These are phyloP conservation scores for Teratosphaeria pseudoeucalypti DNA, from an alignment of 2,329 filamentous ascomycete genomes.

Conservation along the genomic window DNA sequence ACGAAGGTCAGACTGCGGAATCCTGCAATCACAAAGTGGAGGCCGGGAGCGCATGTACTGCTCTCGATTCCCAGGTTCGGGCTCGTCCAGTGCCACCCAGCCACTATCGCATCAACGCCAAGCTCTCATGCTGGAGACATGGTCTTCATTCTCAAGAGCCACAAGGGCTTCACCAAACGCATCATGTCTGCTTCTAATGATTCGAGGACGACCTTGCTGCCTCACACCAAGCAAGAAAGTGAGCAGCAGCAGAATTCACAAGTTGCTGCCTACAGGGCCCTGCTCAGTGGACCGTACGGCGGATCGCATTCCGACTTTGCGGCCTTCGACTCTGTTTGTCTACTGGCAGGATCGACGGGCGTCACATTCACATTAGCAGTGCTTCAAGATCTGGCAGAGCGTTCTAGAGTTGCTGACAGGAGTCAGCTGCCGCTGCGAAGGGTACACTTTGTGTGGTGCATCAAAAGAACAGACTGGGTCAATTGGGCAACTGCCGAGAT, in stretches of 20 bases:
- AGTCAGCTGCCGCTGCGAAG: conserved; percentile 12
- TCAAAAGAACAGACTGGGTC: conserved; percentile 12
- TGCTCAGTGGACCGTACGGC: conserved; percentile 19
- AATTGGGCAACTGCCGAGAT: conserved; percentile 16
- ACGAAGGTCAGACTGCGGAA: conserved; percentile 28
- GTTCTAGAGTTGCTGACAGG: conserved; percentile 6
- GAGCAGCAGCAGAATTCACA: conserved; percentile 7
- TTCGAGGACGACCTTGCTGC: conserved; percentile 10
- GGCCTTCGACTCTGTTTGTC: conserved; percentile 17
- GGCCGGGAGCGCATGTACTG: conserved; percentile 19
- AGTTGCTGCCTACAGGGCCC: conserved; percentile 7
- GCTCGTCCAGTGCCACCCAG: conserved; percentile 18
- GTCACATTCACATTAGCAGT: conserved; percentile 19
- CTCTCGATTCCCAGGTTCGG: conserved; percentile 19
- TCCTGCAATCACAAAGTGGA: conserved; percentile 27
- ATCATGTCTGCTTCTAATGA: conserved; percentile 15
- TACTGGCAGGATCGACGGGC: conserved; percentile 19
- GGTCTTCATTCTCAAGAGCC: conserved; percentile 20
- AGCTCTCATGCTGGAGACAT: conserved; percentile 16
- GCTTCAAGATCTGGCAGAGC: conserved; percentile 17
- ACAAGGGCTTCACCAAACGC: conserved; percentile 19
- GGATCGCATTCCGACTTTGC: conserved; percentile 15
- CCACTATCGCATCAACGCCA: conserved; percentile 19
- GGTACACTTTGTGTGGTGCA: conserved; percentile 18
- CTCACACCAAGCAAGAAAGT: conserved; percentile 5